phyloP scores from a whole-genome alignment of 257 asterid genomes.

The Rubia yunnanensis region DNA sequence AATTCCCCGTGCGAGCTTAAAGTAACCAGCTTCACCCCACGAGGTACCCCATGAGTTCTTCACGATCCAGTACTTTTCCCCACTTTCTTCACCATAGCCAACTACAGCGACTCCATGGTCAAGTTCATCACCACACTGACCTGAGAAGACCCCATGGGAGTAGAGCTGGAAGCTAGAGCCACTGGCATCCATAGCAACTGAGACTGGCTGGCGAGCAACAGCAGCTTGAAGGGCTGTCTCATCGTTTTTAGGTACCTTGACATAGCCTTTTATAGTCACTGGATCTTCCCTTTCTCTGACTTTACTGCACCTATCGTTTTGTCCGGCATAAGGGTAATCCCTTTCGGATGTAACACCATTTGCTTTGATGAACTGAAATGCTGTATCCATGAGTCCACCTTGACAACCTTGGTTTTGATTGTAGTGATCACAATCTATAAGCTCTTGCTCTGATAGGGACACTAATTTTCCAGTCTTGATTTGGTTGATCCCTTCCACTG shows the following conservation, averaged over 20 bases:
- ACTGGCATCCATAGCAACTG: slow-evolving; percentile 52
- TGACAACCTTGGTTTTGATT: slow-evolving; percentile 36
- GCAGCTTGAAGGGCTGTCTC: slow-evolving; percentile 43
- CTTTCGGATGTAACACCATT: slow-evolving; percentile 38
- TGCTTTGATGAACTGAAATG: slow-evolving; percentile 33
- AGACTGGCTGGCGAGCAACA: slow-evolving; percentile 50
- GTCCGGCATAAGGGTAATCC: slow-evolving; percentile 40
- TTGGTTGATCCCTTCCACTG: slow-evolving; percentile 54
- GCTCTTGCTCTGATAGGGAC: slow-evolving; percentile 61
- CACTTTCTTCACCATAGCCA: slow-evolving; percentile 42
- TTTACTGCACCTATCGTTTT: slow-evolving; percentile 25
- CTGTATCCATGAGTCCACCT: slow-evolving; percentile 49
- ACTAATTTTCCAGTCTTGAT: slow-evolving; percentile 49
- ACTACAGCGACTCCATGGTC: slow-evolving; percentile 50
- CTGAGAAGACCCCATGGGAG: slow-evolving; percentile 41
- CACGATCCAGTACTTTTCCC: slow-evolving; percentile 48
- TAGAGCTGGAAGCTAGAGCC: slow-evolving; percentile 37
- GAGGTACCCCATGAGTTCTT: slow-evolving; percentile 61
- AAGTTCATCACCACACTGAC: slow-evolving; percentile 30
- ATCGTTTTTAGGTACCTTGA: slow-evolving; percentile 20
- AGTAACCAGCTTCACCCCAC: slow-evolving; percentile 60
- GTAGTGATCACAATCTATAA: slow-evolving; percentile 47
- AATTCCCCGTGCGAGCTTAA: slow-evolving; percentile 33
- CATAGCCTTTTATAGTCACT: slow-evolving; percentile 40
- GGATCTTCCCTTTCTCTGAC: slow-evolving; percentile 13